Evolutionary conservation across 2,329 filamentous ascomycete genomes (phyloP).

Genomic region (Cyanodermella asteris): DNA sequence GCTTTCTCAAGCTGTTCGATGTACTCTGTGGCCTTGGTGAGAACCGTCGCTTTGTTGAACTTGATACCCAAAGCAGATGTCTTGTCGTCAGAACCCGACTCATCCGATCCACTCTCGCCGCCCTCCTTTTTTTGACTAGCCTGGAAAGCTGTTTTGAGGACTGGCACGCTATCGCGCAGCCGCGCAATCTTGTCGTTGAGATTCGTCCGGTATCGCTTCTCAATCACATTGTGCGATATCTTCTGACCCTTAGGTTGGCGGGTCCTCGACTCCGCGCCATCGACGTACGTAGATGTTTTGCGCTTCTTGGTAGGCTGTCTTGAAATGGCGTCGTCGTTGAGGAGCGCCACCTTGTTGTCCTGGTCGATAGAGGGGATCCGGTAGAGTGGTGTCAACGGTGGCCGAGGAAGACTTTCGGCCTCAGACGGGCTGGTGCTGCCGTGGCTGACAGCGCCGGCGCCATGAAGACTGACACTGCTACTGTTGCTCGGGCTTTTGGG

Average conservation of each 20-base stretch:
- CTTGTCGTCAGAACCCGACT: slow-evolving; percentile 59
- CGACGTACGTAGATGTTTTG: slow-evolving; percentile 41
- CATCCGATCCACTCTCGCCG: slow-evolving; percentile 58
- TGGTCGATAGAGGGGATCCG: no score
- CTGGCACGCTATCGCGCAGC: slow-evolving; percentile 76
- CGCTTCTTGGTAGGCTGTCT: slow-evolving; percentile 30
- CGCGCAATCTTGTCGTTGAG: slow-evolving; percentile 94
- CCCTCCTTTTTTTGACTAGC: slow-evolving; percentile 26
- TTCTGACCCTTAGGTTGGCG: slow-evolving; percentile 45
- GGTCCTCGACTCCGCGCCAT: slow-evolving; percentile 32
- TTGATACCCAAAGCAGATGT: slow-evolving; percentile 72
- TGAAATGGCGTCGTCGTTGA: slow-evolving; percentile 5
- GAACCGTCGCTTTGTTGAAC: slow-evolving; percentile 88
- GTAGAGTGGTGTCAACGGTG: not conserved
- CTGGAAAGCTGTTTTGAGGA: slow-evolving; percentile 52
- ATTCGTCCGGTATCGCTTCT: slow-evolving; percentile 90
- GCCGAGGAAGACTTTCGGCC: not conserved
- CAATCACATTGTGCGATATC: slow-evolving; percentile 94
- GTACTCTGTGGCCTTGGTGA: slow-evolving; percentile 91
- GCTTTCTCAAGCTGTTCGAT: slow-evolving; percentile 85
- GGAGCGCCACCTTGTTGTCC: not conserved
- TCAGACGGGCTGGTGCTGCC: no score
- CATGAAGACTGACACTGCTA: not conserved
- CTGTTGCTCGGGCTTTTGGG: not conserved
- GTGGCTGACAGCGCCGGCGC: not conserved